Evolutionary conservation across 2,329 filamentous ascomycete species (phyloP).

Genomic region (Penicillium concentricum): DNA sequence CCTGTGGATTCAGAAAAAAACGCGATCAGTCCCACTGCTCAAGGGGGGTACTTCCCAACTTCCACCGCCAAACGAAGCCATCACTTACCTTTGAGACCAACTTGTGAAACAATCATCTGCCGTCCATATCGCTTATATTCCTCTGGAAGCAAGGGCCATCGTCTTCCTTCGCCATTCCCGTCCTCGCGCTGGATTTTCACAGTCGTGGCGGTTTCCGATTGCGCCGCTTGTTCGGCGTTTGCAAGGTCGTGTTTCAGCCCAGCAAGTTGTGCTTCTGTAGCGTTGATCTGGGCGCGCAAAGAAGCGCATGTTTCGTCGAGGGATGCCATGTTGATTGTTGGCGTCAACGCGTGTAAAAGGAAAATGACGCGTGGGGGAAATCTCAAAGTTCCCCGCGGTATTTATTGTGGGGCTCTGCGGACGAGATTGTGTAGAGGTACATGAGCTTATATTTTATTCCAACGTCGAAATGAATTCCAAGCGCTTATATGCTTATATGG

Average conservation of each 20-base stretch:
- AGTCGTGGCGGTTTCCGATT: conserved; percentile 10
- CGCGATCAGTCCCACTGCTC: not conserved
- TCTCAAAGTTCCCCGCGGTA: conserved; percentile 16
- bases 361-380: not conserved
- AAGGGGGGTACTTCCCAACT: not conserved
- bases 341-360: not conserved
- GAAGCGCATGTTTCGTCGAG: conserved; percentile 32
- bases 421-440: not conserved
- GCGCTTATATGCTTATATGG: no score
- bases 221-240: conserved; percentile 28
- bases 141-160: conserved; percentile 67
- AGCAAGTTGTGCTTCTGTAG: conserved; percentile 37
- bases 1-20: conserved; percentile 48
- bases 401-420: conserved; percentile 8
- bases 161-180: conserved; percentile 22
- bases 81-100: conserved; percentile 68
- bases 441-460: no score
- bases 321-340: conserved; percentile 9
- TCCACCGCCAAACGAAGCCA: not conserved
- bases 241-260: conserved; percentile 38
- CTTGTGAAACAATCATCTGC: conserved; percentile 81
- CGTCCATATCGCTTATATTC: conserved; percentile 87
- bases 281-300: conserved; percentile 37
- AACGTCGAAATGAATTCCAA: not conserved
- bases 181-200: not conserved